Evolutionary conservation across 2,329 filamentous ascomycete genomes (phyloP), one percentile per base, ranked within the genome.

Genomic region (Cyclaneusma minus): DNA sequence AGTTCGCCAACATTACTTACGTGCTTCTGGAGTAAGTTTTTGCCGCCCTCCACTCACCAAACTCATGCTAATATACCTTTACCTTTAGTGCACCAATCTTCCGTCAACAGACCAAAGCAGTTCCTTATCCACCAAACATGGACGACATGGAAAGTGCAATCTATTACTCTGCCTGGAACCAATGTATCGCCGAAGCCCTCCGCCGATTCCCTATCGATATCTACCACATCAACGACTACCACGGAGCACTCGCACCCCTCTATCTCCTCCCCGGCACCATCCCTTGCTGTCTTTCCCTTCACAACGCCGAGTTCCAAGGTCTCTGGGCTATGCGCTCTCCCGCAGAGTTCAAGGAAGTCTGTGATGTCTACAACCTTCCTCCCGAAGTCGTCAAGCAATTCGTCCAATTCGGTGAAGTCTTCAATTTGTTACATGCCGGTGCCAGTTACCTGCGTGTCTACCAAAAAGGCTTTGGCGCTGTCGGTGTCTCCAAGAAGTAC

Each of bases 161-260:
- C 24, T 73, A 75, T 47, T 77, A 77, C 43, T 74, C 68, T 3
- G 69, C 68, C 3, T 78, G 72, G 72, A 78, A 78, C 35, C 66
- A 69, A 44, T 78, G 72, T 43, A 75, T 78, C 38, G 68, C 71
- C 6, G 60, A 71, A 36, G 52, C 68, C 2, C 63, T 75, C 36
- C 60, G 61, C 29, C 62, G 72, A 10, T 78, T 77, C 43, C 58
- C 64, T 0, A 54, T 71, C 31, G 66, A 73, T 37, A 43, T 74
- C n/a, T 74, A 74, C 43, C 69, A 74, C 41, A 68, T 73, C 44
- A 74, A 74, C 46, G 69, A 71, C 40, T 74, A 73, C 40, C 68
- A 74, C 35, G 69, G 68, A 28, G 63, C 67, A 3, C 47, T 69
- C 8, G 72, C 72, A 21, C 70, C 71, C 3, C 54, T 77, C 1